Percentiles rank a stretch among this genome's conserved stretches.
These are phyloP conservation scores for Volvox africanus DNA, from an alignment of 139 green algal species.

Conservation along the genomic window DNA sequence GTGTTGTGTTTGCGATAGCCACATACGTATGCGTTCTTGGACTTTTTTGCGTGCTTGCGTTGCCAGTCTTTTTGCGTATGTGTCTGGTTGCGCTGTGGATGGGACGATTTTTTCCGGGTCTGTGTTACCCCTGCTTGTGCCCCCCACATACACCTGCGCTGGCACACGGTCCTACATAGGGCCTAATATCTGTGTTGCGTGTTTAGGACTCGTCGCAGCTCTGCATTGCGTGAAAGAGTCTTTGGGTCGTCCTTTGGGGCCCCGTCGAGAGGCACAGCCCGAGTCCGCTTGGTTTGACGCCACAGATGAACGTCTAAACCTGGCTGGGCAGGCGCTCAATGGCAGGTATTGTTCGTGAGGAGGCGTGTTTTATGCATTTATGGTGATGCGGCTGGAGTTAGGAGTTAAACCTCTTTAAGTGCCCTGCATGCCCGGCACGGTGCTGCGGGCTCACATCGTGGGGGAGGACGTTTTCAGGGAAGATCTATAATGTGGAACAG, in stretches of 20 bases:
- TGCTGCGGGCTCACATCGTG: too few relatives aligned
- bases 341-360: conserved; percentile 19
- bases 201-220: conserved; percentile 11
- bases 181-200: neutral
- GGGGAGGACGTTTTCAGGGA: too few relatives aligned
- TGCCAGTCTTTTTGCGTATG: conserved; percentile 2
- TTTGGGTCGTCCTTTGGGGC: neutral
- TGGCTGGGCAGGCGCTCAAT: neutral
- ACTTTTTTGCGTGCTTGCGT: conserved; percentile 1
- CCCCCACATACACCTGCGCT: neutral
- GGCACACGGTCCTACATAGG: neutral
- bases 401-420: neutral
- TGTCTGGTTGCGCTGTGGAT: conserved; percentile 15
- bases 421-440: neutral
- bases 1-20: neutral
- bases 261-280: neutral
- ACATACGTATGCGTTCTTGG: neutral
- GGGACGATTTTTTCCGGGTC: conserved; percentile 33
- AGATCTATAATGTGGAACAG: conserved; percentile 19
- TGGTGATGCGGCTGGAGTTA: conserved; percentile 5
- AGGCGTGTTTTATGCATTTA: conserved; percentile 42
- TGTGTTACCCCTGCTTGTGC: conserved; percentile 2
- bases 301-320: conserved; percentile 38
- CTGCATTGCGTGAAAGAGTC: conserved; percentile 19
- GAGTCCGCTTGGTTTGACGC: neutral